Evolutionary conservation across 2,329 filamentous ascomycete species (phyloP), one percentile per base, ranked within the genome.

Genomic region (Aspergillus novofumigatus): DNA sequence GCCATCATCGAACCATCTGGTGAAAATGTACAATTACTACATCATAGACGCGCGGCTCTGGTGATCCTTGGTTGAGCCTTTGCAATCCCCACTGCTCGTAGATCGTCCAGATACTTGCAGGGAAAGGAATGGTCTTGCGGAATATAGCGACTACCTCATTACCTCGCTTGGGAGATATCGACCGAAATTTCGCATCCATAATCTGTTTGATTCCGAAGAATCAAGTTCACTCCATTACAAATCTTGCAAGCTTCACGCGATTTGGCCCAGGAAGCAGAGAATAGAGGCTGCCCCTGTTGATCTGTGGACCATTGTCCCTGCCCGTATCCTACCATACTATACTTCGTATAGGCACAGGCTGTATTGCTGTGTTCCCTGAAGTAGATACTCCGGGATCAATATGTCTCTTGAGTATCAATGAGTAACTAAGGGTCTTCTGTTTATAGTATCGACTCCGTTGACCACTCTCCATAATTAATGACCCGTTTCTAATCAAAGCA

Each of bases 31-130:
- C 10, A 14, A 32, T 11, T 4, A 38, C 4, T 38, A 17, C 17
- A 41, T 42, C 35, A 53, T 58, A 60, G 61, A 64, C 61, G 58
- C 58, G 61, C 60, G 57, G 60, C 60, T 54, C 56, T 54, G 61
- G 51, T 58, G 61, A 65, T 64, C 62, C 25, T 62, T 58, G 51
- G 48, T 35, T 14, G 32, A 35, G 11, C 32, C 4, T 35, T 55
- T 59, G 52, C 35, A 55, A 28, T 28, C 47, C 47, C 55, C 54
- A 17, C 32, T 38, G 6, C 51, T 51, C 51, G 55, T 28, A 23
- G 45, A 60, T 54, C 52, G 55, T 54, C 59, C 54, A 26, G 45
- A 41, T 54, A 52, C 44, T 54, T 59, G 56, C 57, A 35, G 32
- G 32, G 38, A 58, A 47, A 42, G 53, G 49, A 49, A 51, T 49